These are phyloP conservation scores for Athelia psychrophila DNA, from an alignment of 1,284 basidiomycete species.

Conservation along the genomic window DNA sequence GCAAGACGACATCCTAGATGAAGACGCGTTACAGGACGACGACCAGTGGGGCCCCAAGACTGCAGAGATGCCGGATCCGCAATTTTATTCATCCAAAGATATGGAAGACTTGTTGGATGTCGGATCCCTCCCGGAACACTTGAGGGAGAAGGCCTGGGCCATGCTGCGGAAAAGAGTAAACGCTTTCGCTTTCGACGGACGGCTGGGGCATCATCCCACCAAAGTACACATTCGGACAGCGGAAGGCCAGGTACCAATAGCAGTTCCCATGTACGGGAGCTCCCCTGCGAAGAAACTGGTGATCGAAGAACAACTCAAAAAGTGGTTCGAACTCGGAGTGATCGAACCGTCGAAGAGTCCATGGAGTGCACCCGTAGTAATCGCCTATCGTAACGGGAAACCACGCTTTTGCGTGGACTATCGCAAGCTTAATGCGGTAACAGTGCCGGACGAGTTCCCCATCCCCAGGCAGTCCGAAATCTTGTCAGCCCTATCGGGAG, in stretches of 20 bases:
- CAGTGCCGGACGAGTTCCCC: background rate
- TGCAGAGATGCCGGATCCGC: constrained; percentile 7
- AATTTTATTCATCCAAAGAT: constrained; percentile 4
- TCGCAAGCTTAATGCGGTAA: background rate
- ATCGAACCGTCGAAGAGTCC: constrained; percentile 31
- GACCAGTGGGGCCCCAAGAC: background rate
- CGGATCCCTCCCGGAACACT: constrained; percentile 9
- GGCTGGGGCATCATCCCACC: constrained; percentile 16
- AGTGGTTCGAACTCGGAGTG: constrained; percentile 25
- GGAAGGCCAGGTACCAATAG: constrained; percentile 15
- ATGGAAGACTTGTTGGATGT: constrained; percentile 9
- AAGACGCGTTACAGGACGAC: no score
- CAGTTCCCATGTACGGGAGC: constrained; percentile 20
- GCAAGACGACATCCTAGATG: no score
- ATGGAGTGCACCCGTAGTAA: constrained; percentile 30
- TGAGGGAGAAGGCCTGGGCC: constrained; percentile 1
- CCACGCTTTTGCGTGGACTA: no score
- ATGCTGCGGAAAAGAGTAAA: constrained; percentile 9
- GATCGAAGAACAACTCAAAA: constrained; percentile 28
- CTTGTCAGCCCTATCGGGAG: no score
- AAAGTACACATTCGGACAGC: constrained; percentile 13
- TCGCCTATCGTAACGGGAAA: constrained; percentile 30
- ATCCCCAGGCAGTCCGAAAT: no score
- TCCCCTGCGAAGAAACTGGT: constrained; percentile 29
- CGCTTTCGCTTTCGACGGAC: constrained; percentile 25